Evolutionary conservation across 768 basidiomycete species (phyloP).

Genomic region (Hemileccinum impolitum): DNA sequence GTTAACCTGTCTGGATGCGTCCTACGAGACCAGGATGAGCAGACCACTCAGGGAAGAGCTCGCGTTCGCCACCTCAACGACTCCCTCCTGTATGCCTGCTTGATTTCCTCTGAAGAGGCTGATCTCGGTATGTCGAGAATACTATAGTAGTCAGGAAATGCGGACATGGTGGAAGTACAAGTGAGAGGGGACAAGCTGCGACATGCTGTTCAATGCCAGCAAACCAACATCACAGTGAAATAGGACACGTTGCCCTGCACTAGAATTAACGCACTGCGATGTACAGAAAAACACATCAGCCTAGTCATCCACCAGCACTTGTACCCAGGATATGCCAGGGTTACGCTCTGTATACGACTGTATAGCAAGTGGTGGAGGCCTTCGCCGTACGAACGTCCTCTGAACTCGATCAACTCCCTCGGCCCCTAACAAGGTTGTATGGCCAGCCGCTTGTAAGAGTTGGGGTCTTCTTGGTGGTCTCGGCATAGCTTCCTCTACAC

Average conservation of each 20-base stretch:
- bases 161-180: slow-evolving; percentile 50
- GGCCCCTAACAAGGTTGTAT: slow-evolving; percentile 15
- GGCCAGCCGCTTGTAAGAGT: slow-evolving; percentile 29
- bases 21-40: slow-evolving; percentile 38
- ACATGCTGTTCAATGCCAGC: slow-evolving; percentile 11
- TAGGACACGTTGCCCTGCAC: slow-evolving; percentile 14
- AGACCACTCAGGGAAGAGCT: not conserved
- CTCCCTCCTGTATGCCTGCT: slow-evolving; percentile 76
- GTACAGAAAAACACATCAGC: not conserved
- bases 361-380: slow-evolving; percentile 40
- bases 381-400: slow-evolving; percentile 36
- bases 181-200: slow-evolving; percentile 4
- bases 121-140: slow-evolving; percentile 52
- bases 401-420: slow-evolving; percentile 16
- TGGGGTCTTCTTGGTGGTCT: slow-evolving; percentile 24
- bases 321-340: slow-evolving; percentile 4
- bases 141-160: slow-evolving; percentile 78
- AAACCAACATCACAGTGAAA: not conserved
- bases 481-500: slow-evolving; percentile 24
- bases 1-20: slow-evolving; percentile 86
- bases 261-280: slow-evolving; percentile 6
- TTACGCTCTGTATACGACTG: slow-evolving; percentile 10
- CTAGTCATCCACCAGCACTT: slow-evolving; percentile 18
- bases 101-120: slow-evolving; percentile 67
- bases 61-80: slow-evolving; percentile 53